Conservation (phyloP, 768 basidiomycete species). For the Trametes sanguinea region DNA sequence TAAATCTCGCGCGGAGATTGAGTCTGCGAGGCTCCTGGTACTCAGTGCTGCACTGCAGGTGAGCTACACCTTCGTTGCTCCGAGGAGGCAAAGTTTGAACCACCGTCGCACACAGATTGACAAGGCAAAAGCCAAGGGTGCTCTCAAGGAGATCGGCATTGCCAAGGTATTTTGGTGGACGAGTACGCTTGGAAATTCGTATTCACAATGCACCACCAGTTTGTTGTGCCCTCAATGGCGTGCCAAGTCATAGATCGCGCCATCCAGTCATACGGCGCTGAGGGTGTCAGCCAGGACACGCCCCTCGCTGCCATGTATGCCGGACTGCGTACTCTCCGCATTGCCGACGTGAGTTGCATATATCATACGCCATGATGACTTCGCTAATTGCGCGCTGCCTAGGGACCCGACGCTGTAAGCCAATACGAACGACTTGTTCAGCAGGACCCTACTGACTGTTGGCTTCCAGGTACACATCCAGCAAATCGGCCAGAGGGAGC, state of each 20-base stretch:
- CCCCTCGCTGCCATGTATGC: constrained; percentile 79
- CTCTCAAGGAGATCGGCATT: constrained; percentile 95
- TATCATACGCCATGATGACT: neutral
- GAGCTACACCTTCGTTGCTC: constrained; percentile 6
- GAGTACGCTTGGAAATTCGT: neutral
- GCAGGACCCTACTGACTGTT: constrained; percentile 3
- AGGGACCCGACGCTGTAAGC: constrained; percentile 81
- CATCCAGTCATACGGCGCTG: constrained; percentile 96
- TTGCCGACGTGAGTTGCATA: constrained; percentile 69
- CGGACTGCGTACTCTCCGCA: constrained; percentile 79
- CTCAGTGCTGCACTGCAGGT: constrained; percentile 89
- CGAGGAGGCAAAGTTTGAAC: neutral
- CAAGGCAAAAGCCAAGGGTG: constrained; percentile 87
- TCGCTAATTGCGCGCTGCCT: neutral
- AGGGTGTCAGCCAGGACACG: constrained; percentile 90
- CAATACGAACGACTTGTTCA: neutral
- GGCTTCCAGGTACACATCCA: constrained; percentile 81
- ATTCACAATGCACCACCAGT: constrained; percentile 48
- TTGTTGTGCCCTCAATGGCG: constrained; percentile 92
- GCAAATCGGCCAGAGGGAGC: constrained; percentile 89
- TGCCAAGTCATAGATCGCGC: constrained; percentile 88
- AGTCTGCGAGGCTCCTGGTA: constrained; percentile 83
- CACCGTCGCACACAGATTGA: constrained; percentile 63
- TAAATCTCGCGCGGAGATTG: constrained; percentile 90
- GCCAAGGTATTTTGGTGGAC: constrained; percentile 68